Conservation (phyloP, 768 basidiomycete species). For the Lyophyllum shimeji region DNA sequence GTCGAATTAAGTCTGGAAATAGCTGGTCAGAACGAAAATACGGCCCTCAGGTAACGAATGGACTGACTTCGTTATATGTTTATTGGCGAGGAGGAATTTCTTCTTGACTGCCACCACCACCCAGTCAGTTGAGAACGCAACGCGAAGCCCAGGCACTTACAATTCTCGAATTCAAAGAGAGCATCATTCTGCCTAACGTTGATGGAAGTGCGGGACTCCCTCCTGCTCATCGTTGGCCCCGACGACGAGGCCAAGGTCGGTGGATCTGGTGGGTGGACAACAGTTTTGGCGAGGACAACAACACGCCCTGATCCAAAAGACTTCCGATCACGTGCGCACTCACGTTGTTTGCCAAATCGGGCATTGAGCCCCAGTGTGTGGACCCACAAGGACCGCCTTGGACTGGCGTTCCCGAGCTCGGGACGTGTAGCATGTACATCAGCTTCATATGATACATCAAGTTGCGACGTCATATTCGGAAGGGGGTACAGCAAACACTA, state of each 20-base stretch:
- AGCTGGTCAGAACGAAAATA: background rate
- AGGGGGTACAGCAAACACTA: background rate
- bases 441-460: slow-evolving; percentile 1
- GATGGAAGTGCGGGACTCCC: slow-evolving; percentile 64
- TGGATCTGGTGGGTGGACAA: slow-evolving; percentile 11
- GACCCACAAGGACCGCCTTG: slow-evolving; percentile 2
- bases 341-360: slow-evolving; percentile 10
- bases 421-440: slow-evolving; percentile 1
- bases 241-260: slow-evolving; percentile 22
- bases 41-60: background rate
- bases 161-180: slow-evolving; percentile 81
- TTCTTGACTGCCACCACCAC: slow-evolving; percentile 73
- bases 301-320: slow-evolving; percentile 22
- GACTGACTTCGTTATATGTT: slow-evolving; percentile 84
- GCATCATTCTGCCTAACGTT: slow-evolving; percentile 74
- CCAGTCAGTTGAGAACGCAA: slow-evolving; percentile 20
- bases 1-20: slow-evolving; percentile 75
- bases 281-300: slow-evolving; percentile 18
- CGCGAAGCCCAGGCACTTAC: slow-evolving; percentile 44
- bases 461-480: slow-evolving; percentile 5
- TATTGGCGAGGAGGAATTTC: slow-evolving; percentile 88
- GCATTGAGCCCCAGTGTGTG: slow-evolving; percentile 11
- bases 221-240: slow-evolving; percentile 50
- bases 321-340: slow-evolving; percentile 23
- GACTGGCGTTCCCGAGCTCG: background rate